phyloP scores from a whole-genome alignment of 352 stramenopile species.

The Hyaloperonospora arabidopsidis region DNA sequence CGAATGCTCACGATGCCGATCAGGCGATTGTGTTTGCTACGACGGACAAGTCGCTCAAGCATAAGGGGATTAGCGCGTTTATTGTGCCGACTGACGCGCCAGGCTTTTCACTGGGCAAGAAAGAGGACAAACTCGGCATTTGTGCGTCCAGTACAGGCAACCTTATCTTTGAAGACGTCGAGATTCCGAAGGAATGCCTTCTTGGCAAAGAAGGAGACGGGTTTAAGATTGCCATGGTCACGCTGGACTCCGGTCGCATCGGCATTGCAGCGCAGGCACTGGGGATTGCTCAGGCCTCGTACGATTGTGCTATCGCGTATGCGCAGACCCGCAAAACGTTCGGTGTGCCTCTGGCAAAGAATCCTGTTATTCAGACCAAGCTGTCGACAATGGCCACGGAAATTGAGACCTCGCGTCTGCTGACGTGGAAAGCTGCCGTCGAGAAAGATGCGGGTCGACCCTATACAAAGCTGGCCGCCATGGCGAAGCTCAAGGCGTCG shows the following conservation, averaged over 20 bases:
- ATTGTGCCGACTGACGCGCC: constrained; percentile 88
- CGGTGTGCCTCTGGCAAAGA: constrained; percentile 87
- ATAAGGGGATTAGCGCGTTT: constrained; percentile 96
- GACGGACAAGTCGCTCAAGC: constrained; percentile 92
- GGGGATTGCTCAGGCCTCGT: constrained; percentile 92
- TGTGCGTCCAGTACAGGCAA: constrained; percentile 93
- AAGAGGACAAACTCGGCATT: constrained; percentile 98
- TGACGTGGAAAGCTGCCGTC: constrained; percentile 91
- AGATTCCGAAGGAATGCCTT: constrained; percentile 86
- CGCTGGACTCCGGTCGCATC: constrained; percentile 91
- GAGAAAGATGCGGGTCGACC: constrained; percentile 87
- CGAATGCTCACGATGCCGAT: constrained; percentile 90
- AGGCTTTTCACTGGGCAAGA: constrained; percentile 93
- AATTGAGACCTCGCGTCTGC: constrained; percentile 87
- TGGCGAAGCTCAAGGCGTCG: constrained; percentile 94
- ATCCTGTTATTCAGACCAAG: constrained; percentile 86
- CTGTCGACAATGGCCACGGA: constrained; percentile 91
- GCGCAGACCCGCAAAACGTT: constrained; percentile 92
- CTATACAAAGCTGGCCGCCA: constrained; percentile 91
- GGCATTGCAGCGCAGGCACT: constrained; percentile 93
- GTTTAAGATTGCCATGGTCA: constrained; percentile 90
- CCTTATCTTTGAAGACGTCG: constrained; percentile 92
- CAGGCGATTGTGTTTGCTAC: constrained; percentile 95
- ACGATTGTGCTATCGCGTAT: constrained; percentile 95
- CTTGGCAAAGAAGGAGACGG: constrained; percentile 79